These are phyloP conservation scores for Pinus albicaulis DNA, from an alignment of 75 land plant species.

Conservation along the genomic window DNA sequence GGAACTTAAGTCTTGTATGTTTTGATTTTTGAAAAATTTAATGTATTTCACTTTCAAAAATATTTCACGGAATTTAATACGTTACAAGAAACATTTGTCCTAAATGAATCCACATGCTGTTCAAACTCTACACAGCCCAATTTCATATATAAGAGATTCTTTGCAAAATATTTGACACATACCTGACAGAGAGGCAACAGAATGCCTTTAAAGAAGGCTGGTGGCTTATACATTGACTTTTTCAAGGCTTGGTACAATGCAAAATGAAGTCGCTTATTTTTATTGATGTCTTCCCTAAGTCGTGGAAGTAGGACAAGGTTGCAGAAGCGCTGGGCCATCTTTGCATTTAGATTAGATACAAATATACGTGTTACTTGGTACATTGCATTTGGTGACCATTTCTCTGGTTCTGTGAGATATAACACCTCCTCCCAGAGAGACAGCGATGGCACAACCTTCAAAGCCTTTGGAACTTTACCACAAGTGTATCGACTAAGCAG, in stretches of 20 bases:
- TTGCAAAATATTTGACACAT: constrained; percentile 1
- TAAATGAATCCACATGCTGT: neutral
- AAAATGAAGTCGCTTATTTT: constrained; percentile 86
- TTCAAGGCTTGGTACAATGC: constrained; percentile 84
- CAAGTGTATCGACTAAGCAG: constrained; percentile 67
- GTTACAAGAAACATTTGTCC: neutral
- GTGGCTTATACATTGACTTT: constrained; percentile 87
- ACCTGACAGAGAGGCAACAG: constrained; percentile 94
- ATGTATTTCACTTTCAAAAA: too few relatives aligned
- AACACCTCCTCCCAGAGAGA: constrained; percentile 81
- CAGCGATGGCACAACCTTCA: constrained; percentile 78
- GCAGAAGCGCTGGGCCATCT: constrained; percentile 85
- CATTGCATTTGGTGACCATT: constrained; percentile 95
- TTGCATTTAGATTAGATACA: constrained; percentile 79
- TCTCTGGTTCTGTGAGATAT: constrained; percentile 91
- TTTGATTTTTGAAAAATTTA: neutral
- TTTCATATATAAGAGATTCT: neutral
- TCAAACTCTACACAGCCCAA: too few relatives aligned
- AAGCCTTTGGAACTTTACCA: constrained; percentile 91
- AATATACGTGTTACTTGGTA: constrained; percentile 92
- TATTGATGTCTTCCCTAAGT: constrained; percentile 79
- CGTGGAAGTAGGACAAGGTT: constrained; percentile 84
- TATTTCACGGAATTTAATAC: neutral
- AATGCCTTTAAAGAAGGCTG: constrained; percentile 89
- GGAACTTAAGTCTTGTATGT: neutral